Base-by-base conservation (phyloP, 2,329 filamentous ascomycete genomes). In the Sclerotinia nivalis region DNA sequence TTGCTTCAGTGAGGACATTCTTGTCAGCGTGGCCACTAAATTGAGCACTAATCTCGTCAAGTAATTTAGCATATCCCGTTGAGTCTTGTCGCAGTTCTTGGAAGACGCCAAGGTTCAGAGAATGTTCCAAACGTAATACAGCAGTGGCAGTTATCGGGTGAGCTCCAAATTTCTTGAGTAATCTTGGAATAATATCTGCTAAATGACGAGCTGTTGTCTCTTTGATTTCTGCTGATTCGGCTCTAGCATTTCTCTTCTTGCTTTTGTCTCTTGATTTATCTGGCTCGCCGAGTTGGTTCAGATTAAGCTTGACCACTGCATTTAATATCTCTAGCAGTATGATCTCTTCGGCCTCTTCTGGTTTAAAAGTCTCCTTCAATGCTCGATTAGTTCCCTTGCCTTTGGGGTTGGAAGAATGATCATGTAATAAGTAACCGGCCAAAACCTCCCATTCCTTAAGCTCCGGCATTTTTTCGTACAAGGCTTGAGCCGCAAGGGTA, bases 131-230 rank as follows among this genome's bases (percentile, higher is more conserved):
- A 45, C 93, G 89, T 34, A 99, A 85, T 59, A 97, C 93, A 34
- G 92, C 88, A 13, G 93, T 92, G 1, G 94, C 93, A 34, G 95
- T 94, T 76, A 91, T 89, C 22, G 96, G 91, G 40, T 92, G 87
- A n/a, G 94, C 92, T 7, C 96, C 95, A 75, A 93, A 99, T 78
- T 97, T 98, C 80, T 91, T 97, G 66, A 99, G 83, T 2, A 99
- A 86, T 73, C 88, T 89, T 0, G 96, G 96, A 68, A 98, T 95
- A 20, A 92, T 84, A 50, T 86, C 84, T 12, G 93, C 92, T 50
- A 99, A 85, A 74, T 91, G 88, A 61, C 93, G 85, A 2, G 93
- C 93, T 49, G 91, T 89, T 62, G 91, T 89, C 76, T 97, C 93
- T 72, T 93, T 91, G 37, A 89, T 86, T 71, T 94, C 91, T 8